Evolutionary conservation across 495 filamentous ascomycete genomes (phyloP), one percentile per base, ranked within the genome.

Genomic region (Gamarada debralockiae): DNA sequence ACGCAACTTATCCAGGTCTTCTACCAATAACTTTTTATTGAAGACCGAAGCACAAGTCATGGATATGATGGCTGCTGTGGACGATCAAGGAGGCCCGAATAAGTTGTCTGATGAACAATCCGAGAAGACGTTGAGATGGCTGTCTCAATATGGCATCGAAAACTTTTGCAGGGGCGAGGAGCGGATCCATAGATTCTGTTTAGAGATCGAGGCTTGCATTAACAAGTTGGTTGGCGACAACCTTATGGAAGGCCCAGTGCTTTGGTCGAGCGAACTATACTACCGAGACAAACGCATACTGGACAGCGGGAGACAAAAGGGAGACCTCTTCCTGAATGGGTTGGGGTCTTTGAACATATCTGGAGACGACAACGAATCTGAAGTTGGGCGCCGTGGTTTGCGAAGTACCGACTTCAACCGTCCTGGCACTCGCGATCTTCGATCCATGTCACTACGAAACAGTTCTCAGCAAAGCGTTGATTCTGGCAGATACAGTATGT

Each of bases 121-220:
- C 2, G 89, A 92, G 29, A 84, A 91, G 57, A 95, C 90, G 3
- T 74, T 80, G 20, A 85, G 84, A 48, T 98, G 93, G 89, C 69
- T 98, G 40, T 81, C 85, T 14, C 82, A 86, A 65, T 85, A 83
- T 57, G 82, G 81, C 10, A 81, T 97, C 18, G 92, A 93, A 66
- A 97, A 96, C 61, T 92, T 97, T 68, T 98, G 93, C 72, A 86
- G 84, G 60, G 93, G 92, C 15, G 93, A 98, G 63, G 93, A 98
- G 70, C 74, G 93, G 31, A 95, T 98, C 47, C 93, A 98, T 64
- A 82, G 91, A 14, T 95, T 98, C 65, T 95, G 85, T 65, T 84
- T 91, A 42, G 93, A 97, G 64, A 79, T 98, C 21, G 88, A 93
- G 50, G 87, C 77, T 50, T 95, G 89, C 58, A 84, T 96, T 67